Evolutionary conservation across 768 basidiomycete genomes (phyloP), one percentile per base, ranked within the genome.

Genomic region (Auriculariales sp.): DNA sequence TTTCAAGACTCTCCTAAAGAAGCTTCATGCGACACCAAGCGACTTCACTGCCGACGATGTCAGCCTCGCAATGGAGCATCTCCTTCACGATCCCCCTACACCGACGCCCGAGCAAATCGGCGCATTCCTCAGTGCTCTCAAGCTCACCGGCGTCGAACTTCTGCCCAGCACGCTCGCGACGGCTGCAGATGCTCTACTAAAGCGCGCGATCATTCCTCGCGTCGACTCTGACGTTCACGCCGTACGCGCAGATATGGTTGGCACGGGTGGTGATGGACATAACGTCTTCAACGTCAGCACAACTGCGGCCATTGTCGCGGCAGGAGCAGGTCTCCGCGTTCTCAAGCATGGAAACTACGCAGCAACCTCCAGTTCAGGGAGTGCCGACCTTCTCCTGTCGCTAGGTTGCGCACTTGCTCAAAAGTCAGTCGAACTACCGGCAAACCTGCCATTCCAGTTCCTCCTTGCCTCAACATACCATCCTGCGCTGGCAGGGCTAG

Each of bases 251-350:
- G 83, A 86, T 60, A 88, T 94, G 51, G 91, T 94, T 19, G 91
- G 91, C 2, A 92, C 90, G 0, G 91, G 94, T 10, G 94, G 95
- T 5, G 95, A 97, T 64, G 92, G 92, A 0, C 79, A 92, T 64
- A 87, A 97, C 59, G 82, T 93, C 0, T 97, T 92, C 74, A 97
- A 98, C 61, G 93, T 97, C 48, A 93, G 90, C 61, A 97, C 94
- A 1, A 83, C 89, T 2, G 93, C 94, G 2, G 93, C 77, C 1
- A 75, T 99, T 53, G 87, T 97, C 17, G 94, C 93, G 27, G 91
- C 92, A 22, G 94, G 93, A 12, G 87, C 92, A 5, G 94, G 94
- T 4, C 88, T 88, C 0, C 74, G 91, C 29, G 91, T 99, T 2
- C 78, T 90, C 62, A 97, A 99, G 93, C 93, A 97, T 65, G 94